phyloP scores from a whole-genome alignment of 768 basidiomycete species.

The Pleurotus tuoliensis region DNA sequence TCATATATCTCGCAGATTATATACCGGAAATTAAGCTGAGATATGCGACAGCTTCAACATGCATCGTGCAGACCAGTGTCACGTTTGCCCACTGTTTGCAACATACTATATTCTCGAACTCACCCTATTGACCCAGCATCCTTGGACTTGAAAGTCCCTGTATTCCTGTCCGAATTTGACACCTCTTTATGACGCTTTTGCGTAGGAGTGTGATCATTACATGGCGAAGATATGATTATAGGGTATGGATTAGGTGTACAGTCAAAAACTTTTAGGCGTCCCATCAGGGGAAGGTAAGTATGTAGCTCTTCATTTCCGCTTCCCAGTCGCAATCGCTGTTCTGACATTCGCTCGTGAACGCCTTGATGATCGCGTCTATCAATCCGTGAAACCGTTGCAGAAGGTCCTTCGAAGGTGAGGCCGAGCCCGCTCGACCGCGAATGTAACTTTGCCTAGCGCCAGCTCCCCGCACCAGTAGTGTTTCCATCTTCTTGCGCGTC shows the following conservation, averaged over 20 bases:
- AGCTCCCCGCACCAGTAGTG: conserved; percentile 32
- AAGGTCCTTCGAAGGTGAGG: conserved; percentile 1
- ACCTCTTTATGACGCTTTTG: too few relatives aligned
- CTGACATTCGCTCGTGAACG: conserved; percentile 42
- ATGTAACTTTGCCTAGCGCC: neutral
- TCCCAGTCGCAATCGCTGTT: conserved; percentile 62
- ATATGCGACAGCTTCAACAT: too few relatives aligned
- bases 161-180: too few relatives aligned
- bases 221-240: too few relatives aligned
- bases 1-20: too few relatives aligned
- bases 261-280: neutral
- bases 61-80: too few relatives aligned
- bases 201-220: too few relatives aligned
- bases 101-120: too few relatives aligned
- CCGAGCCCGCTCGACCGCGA: neutral
- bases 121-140: too few relatives aligned
- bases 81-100: too few relatives aligned
- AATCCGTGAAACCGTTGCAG: conserved; percentile 23
- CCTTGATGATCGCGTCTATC: conserved; percentile 24
- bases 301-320: conserved; percentile 52
- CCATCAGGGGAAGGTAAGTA: conserved; percentile 56
- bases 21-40: too few relatives aligned
- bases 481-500: conserved; percentile 39
- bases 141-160: too few relatives aligned
- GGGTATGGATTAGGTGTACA: neutral